Base-by-base conservation (phyloP, 176 grass and related monocot genomes). In the Musa troglodytarum region DNA sequence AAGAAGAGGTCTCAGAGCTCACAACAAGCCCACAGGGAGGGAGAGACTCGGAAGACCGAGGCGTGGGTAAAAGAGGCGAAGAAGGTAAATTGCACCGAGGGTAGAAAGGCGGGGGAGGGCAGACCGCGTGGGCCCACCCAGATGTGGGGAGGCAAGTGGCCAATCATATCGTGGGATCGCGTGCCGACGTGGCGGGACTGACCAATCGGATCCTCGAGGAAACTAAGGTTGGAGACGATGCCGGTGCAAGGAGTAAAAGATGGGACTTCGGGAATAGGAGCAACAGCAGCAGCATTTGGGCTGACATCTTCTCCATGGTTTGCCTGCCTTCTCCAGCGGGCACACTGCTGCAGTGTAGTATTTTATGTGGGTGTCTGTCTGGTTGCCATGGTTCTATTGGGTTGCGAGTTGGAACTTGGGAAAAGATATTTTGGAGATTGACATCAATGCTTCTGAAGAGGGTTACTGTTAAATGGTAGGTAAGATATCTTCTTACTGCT, bases 81-180 rank as follows among this genome's bases (percentile, higher is more conserved):
- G 0, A 0, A 15, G 50, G 50, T 23, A 8, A 20, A 25, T 55
- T 74, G n/a, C 52, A 54, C 50, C 10, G 51, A 53, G 17, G 71
- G 15, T 54, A 53, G 24, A 1, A 25, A 17, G 57, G 29, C 5
- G 1, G 56, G 8, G 52, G 15, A 1, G 10, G 13, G 19, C 5
- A 3, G 12, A 53, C 50, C 69, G 4, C 9, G 20, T 72, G 50
- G 51, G 49, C 19, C 7, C 15, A n/a, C 4, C 17, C 15, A n/a
- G 13, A n/a, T 23, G 21, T 53, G 9, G 50, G 50, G 3, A 17
- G 9, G 7, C 19, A 1, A 25, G 9, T 11, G 12, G 71, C 83
- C 78, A 81, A 80, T 81, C 78, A 81, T 85, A 76, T 81, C 73
- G 72, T 85, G 72, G 78, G 78, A 85, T 85, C 78, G 43, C 29